Evolutionary conservation across 1,284 basidiomycete genomes (phyloP).

Genomic region (Meira miltonrushii): DNA sequence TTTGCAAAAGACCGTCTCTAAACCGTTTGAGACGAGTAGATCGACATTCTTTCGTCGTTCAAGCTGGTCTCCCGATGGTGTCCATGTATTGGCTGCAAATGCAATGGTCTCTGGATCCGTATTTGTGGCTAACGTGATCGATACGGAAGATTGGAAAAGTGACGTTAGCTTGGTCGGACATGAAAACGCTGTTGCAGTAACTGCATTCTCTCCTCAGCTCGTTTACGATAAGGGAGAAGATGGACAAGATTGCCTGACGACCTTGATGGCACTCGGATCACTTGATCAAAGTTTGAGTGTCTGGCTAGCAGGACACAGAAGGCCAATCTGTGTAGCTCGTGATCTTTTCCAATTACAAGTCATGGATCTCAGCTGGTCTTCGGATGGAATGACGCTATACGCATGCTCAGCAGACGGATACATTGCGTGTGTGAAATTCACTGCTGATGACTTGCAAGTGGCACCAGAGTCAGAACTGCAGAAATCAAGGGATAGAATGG

Average conservation of each 20-base stretch:
- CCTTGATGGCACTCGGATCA: slow-evolving; percentile 43
- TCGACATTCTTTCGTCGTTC: slow-evolving; percentile 90
- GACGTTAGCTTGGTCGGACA: slow-evolving; percentile 79
- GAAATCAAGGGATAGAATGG: slow-evolving; percentile 30
- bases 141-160: slow-evolving; percentile 61
- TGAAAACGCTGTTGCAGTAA: slow-evolving; percentile 91
- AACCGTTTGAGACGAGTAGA: slow-evolving; percentile 87
- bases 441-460: slow-evolving; percentile 72
- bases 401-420: slow-evolving; percentile 94
- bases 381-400: slow-evolving; percentile 82
- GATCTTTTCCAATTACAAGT: slow-evolving; percentile 92
- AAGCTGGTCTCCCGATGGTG: slow-evolving; percentile 98
- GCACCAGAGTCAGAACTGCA: slow-evolving; percentile 62
- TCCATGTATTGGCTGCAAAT: slow-evolving; percentile 91
- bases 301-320: slow-evolving; percentile 62
- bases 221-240: slow-evolving; percentile 24
- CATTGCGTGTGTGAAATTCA: slow-evolving; percentile 79
- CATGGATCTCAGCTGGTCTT: slow-evolving; percentile 83
- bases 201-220: slow-evolving; percentile 44
- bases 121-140: slow-evolving; percentile 92
- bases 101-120: slow-evolving; percentile 89
- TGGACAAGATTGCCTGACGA: slow-evolving; percentile 19
- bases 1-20: slow-evolving; percentile 73
- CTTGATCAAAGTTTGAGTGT: slow-evolving; percentile 27
- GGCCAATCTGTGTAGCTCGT: slow-evolving; percentile 83